A percentile compares a stretch with the other conserved stretches of the same genome.
Evolutionary conservation across 1,284 basidiomycete species (phyloP).

Genomic region (Hemileia vastatrix): DNA sequence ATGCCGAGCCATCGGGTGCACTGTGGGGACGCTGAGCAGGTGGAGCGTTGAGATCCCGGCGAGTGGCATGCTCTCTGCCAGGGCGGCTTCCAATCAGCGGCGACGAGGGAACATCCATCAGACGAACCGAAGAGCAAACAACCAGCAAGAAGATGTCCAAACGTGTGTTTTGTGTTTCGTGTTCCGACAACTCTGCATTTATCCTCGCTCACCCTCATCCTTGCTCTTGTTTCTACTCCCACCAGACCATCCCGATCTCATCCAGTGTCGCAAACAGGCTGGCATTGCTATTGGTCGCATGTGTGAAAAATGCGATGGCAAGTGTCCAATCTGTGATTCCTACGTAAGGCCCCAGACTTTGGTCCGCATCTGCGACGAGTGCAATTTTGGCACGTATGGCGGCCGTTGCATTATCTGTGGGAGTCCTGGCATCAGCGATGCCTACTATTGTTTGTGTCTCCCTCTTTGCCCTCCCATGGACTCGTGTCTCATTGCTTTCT

Average conservation of each 20-base stretch:
- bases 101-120: too few species aligned
- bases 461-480: background rate
- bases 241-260: conserved; percentile 59
- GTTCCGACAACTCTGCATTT: too few species aligned
- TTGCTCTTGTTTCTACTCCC: too few species aligned
- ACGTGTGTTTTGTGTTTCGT: background rate
- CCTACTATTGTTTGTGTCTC: conserved; percentile 82
- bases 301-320: conserved; percentile 98
- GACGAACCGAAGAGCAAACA: too few species aligned
- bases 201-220: too few species aligned
- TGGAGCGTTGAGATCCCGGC: too few species aligned
- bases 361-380: conserved; percentile 97
- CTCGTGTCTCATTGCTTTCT: background rate
- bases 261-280: conserved; percentile 92
- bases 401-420: conserved; percentile 96
- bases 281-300: conserved; percentile 93
- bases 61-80: too few species aligned
- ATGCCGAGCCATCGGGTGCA: too few species aligned
- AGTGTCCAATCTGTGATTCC: conserved; percentile 99
- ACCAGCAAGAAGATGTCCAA: conserved; percentile 24
- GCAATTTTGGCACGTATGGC: conserved; percentile 92
- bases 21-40: too few species aligned
- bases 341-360: conserved; percentile 96
- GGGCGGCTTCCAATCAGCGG: too few species aligned
- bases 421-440: conserved; percentile 79